phyloP scores from a whole-genome alignment of 345 rosid species.

The Gossypium longicalyx region DNA sequence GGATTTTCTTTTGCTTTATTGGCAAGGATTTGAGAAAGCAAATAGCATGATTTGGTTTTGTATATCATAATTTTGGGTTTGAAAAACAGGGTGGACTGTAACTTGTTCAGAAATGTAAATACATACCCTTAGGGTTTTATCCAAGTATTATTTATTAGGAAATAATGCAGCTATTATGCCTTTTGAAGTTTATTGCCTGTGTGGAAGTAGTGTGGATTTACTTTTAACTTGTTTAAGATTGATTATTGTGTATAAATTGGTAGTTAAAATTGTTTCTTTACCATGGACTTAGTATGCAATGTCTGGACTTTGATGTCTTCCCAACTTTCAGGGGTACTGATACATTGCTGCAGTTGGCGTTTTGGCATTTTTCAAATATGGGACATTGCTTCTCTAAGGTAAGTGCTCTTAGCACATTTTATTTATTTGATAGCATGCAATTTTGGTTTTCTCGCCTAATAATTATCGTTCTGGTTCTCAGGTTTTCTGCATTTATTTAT shows the following conservation, averaged over 20 bases:
- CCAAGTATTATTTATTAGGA: not conserved
- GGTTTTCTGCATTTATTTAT: not conserved
- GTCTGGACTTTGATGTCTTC: conserved; percentile 4
- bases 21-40: not conserved
- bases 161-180: not conserved
- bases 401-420: not conserved
- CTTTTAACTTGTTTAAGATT: not conserved
- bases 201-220: not conserved
- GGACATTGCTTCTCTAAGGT: conserved; percentile 50
- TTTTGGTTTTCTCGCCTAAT: not conserved
- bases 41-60: not conserved
- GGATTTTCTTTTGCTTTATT: not conserved
- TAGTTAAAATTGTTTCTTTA: not conserved
- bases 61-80: not conserved
- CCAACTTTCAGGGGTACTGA: conserved; percentile 16
- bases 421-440: not conserved
- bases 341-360: not conserved
- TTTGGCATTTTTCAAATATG: conserved; percentile 31
- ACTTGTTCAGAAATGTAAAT: not conserved
- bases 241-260: not conserved
- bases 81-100: too few relatives aligned
- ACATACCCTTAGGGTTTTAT: not conserved
- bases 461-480: not conserved
- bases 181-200: not conserved
- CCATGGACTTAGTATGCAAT: not conserved